Percentiles rank a stretch among this genome's conserved stretches.
Evolutionary conservation across 2,329 filamentous ascomycete species (phyloP).

Genomic region (Fusarium sororula): DNA sequence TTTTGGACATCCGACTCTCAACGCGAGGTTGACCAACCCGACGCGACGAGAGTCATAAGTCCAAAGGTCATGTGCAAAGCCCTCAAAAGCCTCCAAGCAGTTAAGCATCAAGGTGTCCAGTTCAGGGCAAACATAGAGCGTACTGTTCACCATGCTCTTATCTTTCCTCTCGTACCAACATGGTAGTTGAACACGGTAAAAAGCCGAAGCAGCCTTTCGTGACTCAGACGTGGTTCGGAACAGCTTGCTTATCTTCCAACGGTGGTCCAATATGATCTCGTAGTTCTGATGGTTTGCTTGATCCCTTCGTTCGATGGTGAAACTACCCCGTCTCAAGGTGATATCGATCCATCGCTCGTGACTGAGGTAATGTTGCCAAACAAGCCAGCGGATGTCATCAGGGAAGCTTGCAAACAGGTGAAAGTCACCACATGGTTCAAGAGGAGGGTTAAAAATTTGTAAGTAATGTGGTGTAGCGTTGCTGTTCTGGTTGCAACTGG

Average conservation of each 20-base stretch:
- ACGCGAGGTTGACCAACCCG: not conserved
- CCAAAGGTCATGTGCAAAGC: not conserved
- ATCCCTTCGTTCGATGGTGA: accelerated
- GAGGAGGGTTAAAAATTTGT: not conserved
- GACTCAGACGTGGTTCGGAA: not conserved
- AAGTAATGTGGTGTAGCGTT: not conserved
- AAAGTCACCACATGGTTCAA: not conserved
- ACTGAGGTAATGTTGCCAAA: not conserved
- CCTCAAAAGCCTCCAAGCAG: accelerated
- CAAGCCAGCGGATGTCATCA: not conserved
- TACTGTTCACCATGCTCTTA: not conserved
- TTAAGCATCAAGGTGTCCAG: not conserved
- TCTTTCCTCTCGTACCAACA: not conserved
- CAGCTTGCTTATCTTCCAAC: not conserved
- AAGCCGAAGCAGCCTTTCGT: not conserved
- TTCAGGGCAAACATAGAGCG: not conserved
- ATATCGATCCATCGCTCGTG: not conserved
- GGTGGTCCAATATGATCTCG: accelerated
- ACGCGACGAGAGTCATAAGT: not conserved
- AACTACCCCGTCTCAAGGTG: accelerated
- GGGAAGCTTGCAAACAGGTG: not conserved
- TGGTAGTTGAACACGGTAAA: not conserved
- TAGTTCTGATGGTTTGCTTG: accelerated
- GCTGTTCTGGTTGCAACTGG: not conserved
- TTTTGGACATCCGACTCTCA: accelerated